phyloP scores from a whole-genome alignment of 2,329 filamentous ascomycete genomes.

The Sporothrix luriei region DNA sequence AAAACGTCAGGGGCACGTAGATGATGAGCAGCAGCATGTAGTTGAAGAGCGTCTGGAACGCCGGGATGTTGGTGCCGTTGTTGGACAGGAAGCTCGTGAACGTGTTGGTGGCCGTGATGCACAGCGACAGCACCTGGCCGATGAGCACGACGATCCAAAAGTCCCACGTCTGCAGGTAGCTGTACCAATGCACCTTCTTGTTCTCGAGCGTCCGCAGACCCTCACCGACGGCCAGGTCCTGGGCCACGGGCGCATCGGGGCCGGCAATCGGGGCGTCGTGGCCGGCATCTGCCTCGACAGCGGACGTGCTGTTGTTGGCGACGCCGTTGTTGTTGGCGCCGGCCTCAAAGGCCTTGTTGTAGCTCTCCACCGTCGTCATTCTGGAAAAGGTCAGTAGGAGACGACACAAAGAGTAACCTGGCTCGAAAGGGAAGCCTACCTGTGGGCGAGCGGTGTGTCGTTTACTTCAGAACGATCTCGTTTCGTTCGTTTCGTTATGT shows the following conservation, averaged over 20 bases:
- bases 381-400: background rate
- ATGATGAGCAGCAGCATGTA: slow-evolving; percentile 82
- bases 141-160: slow-evolving; percentile 84
- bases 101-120: slow-evolving; percentile 91
- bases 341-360: slow-evolving; percentile 30
- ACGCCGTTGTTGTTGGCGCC: slow-evolving; percentile 20
- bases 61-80: slow-evolving; percentile 76
- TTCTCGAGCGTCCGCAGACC: slow-evolving; percentile 60
- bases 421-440: background rate
- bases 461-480: background rate
- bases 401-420: too few species aligned
- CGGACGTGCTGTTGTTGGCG: background rate
- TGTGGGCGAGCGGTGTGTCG: background rate
- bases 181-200: slow-evolving; percentile 61
- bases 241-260: slow-evolving; percentile 37
- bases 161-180: slow-evolving; percentile 79
- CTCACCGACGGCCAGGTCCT: slow-evolving; percentile 49
- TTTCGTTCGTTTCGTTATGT: background rate
- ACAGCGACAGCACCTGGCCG: slow-evolving; percentile 82
- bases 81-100: slow-evolving; percentile 74
- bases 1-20: slow-evolving; percentile 78
- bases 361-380: slow-evolving; percentile 23
- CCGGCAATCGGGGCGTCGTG: slow-evolving; percentile 25
- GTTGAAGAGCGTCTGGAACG: slow-evolving; percentile 95
- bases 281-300: slow-evolving; percentile 19